Evolutionary conservation across 1,139 yeast genomes (phyloP).

Genomic region (Yamadazyma oceani): DNA sequence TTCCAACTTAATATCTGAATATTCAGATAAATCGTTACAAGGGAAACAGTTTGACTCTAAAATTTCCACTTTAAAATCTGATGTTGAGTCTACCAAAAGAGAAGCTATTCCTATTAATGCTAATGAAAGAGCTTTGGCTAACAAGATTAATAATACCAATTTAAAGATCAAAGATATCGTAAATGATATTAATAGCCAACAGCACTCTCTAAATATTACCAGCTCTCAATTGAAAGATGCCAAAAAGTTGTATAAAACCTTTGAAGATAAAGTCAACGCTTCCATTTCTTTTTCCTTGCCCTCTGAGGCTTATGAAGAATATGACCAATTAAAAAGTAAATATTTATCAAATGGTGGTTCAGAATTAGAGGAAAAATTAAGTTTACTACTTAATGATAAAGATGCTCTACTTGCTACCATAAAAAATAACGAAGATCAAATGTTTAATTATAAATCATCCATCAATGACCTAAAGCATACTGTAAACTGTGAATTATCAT

Average conservation of each 20-base stretch:
- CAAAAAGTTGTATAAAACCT: conserved; percentile 39
- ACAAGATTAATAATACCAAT: conserved; percentile 49
- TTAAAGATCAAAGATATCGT: conserved; percentile 54
- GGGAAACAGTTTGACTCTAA: conserved; percentile 41
- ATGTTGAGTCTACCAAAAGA: conserved; percentile 47
- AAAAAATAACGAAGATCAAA: conserved; percentile 43
- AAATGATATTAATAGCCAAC: conserved; percentile 56
- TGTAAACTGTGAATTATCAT: conserved; percentile 32
- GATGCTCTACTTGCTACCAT: conserved; percentile 42
- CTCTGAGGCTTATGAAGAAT: conserved; percentile 56
- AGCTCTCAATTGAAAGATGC: conserved; percentile 50
- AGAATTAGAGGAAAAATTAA: conserved; percentile 51
- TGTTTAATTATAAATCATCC: conserved; percentile 39
- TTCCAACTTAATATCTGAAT: conserved; percentile 38
- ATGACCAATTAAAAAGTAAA: conserved; percentile 56
- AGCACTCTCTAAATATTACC: conserved; percentile 38
- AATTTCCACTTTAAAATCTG: conserved; percentile 36
- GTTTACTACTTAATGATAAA: conserved; percentile 44
- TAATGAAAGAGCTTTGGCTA: conserved; percentile 46
- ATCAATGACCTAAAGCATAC: conserved; percentile 33
- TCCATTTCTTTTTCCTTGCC: conserved; percentile 36
- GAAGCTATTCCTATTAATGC: conserved; percentile 59
- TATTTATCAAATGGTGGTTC: conserved; percentile 63
- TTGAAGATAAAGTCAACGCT: conserved; percentile 37
- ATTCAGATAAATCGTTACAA: conserved; percentile 48